Evolutionary conservation across 192 early-diverging fungal genomes (phyloP).

Genomic region (Chytriomyces sp.): DNA sequence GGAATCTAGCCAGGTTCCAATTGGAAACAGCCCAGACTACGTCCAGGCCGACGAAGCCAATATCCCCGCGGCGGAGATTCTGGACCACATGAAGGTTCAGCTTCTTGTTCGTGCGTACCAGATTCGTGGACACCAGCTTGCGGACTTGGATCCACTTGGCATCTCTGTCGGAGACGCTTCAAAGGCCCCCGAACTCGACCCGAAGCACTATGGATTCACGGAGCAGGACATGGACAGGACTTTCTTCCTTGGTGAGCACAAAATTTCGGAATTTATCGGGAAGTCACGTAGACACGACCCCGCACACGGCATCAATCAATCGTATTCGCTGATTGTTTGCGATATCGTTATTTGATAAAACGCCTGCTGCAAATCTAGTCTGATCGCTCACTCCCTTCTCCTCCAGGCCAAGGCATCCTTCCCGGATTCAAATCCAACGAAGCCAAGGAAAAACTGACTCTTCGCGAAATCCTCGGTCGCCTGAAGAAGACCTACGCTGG

Average conservation of each 20-base stretch:
- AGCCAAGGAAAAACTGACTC: constrained; percentile 75
- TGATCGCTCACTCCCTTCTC: not conserved
- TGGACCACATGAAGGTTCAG: constrained; percentile 99
- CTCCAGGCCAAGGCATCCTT: constrained; percentile 84
- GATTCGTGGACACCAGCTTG: constrained; percentile 91
- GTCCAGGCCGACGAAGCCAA: constrained; percentile 48
- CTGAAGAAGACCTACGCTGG: constrained; percentile 89
- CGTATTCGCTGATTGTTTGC: not conserved
- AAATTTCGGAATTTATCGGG: constrained; percentile 49
- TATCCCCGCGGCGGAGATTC: constrained; percentile 69
- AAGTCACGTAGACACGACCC: constrained; percentile 41
- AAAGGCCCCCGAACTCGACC: constrained; percentile 79
- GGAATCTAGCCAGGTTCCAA: too few species aligned
- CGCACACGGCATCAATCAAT: not conserved
- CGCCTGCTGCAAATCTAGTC: too few species aligned
- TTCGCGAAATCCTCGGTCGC: constrained; percentile 87
- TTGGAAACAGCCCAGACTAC: too few species aligned
- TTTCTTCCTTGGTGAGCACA: constrained; percentile 74
- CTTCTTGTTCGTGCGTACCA: constrained; percentile 94
- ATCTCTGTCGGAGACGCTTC: constrained; percentile 69
- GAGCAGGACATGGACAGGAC: constrained; percentile 91
- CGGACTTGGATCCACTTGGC: constrained; percentile 93
- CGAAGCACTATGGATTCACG: constrained; percentile 90
- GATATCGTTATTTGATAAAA: too few species aligned
- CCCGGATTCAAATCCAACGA: constrained; percentile 74